phyloP scores from a whole-genome alignment of 805 yeast genomes.

The Ogataea polymorpha region DNA sequence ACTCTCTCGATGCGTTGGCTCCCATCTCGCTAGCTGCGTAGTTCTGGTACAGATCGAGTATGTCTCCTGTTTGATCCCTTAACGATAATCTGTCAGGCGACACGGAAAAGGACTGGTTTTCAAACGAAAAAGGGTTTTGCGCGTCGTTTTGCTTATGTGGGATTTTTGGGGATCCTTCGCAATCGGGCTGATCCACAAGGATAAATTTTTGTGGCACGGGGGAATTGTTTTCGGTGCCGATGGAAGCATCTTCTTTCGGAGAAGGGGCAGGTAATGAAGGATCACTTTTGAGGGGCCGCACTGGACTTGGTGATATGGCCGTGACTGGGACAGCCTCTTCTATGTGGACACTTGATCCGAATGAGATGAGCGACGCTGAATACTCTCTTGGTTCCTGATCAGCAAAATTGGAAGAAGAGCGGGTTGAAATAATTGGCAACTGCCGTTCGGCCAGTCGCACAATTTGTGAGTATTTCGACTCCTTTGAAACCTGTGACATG shows the following conservation, averaged over 20 bases:
- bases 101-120: not conserved
- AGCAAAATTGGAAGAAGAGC: not conserved
- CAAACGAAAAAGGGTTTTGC: not conserved
- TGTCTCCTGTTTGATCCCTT: not conserved
- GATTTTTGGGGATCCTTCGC: not conserved
- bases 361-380: not conserved
- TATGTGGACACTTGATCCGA: not conserved
- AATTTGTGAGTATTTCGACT: conserved; percentile 10
- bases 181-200: not conserved
- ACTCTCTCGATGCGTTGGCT: not conserved
- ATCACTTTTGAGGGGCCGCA: not conserved
- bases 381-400: not conserved
- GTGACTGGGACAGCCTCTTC: conserved; percentile 2
- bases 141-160: not conserved
- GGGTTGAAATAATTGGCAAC: too few relatives aligned
- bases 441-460: conserved; percentile 5
- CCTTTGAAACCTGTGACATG: not conserved
- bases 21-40: not conserved
- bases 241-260: not conserved
- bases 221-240: not conserved
- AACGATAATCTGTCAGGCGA: not conserved
- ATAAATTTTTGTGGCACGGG: not conserved
- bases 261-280: not conserved
- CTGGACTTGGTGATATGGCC: not conserved
- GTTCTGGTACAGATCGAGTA: not conserved